phyloP scores from a whole-genome alignment of 345 rosid species.

The Lagerstroemia speciosa region DNA sequence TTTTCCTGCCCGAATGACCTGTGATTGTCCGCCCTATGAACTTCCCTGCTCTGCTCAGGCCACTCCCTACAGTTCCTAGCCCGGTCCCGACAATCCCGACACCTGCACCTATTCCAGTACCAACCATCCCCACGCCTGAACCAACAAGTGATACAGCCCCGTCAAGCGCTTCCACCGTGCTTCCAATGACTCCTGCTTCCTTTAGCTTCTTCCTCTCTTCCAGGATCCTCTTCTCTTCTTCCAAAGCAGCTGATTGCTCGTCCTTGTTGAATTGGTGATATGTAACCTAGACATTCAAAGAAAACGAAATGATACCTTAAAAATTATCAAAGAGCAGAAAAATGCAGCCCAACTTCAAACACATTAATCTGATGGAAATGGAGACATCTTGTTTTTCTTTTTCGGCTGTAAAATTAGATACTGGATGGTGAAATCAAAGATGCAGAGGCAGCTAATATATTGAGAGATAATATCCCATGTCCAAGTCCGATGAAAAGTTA shows the following conservation, averaged over 20 bases:
- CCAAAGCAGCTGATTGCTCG: constrained; percentile 75
- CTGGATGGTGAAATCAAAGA: background rate
- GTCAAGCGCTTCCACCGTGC: constrained; percentile 76
- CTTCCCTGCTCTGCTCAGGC: constrained; percentile 75
- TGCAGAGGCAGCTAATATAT: background rate
- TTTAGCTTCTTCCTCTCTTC: constrained; percentile 76
- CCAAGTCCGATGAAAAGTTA: background rate
- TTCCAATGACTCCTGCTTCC: constrained; percentile 84
- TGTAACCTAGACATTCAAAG: constrained; percentile 29
- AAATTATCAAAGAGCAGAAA: background rate
- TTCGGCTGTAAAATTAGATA: background rate
- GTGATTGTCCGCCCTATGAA: constrained; percentile 78
- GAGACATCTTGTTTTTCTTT: background rate
- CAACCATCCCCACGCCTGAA: constrained; percentile 61
- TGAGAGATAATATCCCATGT: background rate
- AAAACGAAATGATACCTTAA: background rate
- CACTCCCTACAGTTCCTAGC: constrained; percentile 67
- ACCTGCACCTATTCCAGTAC: constrained; percentile 66
- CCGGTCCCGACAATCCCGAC: constrained; percentile 47
- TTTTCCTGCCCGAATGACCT: constrained; percentile 46
- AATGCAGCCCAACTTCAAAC: background rate
- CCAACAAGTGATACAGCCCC: constrained; percentile 54
- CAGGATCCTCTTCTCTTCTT: constrained; percentile 71
- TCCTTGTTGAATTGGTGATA: constrained; percentile 68
- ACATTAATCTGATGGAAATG: background rate